Evolutionary conservation across 768 basidiomycete genomes (phyloP), one percentile per base, ranked within the genome.

Genomic region (Psilocybe sp.): DNA sequence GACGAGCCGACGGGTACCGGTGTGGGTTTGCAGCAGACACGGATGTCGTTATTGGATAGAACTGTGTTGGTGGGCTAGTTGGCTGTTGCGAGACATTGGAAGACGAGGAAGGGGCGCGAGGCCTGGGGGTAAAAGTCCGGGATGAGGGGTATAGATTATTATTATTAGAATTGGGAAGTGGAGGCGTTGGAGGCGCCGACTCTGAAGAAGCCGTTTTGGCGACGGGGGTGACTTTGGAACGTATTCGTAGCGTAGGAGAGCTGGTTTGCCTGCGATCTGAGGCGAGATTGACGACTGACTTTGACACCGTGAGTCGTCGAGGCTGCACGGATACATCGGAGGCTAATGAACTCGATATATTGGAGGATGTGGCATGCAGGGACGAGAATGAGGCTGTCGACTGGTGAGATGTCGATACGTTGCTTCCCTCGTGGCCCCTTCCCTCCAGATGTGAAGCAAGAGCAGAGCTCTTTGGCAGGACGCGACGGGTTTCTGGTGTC

Each of bases 41-140:
- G 6, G 73, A 69, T 11, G 80, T 78, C 10, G 81, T 84, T 38
- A 83, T 84, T 6, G 82, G 80, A 56, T 84, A 80, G 45, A 79
- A 73, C 50, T 61, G 61, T 19, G 56, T 59, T 12, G 66, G 60
- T 11, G 64, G 53, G 12, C 58, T 50, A 0, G 68, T 57, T 14
- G 49, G 43, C 39, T 64, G 61, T 23, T 69, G 52, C 33, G 76
- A 72, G 6, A 73, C 73, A 48, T 74, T 67, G 19, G 78, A 79
- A 2, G 72, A 63, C 0, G 18, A 41, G 33, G 34, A 7, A 18
- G n/a, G 36, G 44, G 18, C 19, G 28, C 28, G 55, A 51, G 34
- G 52, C 48, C 2, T 51, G 51, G n/a, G 63, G 54, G 53, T 66
- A 67, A 39, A 64, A 47, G 23, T 63, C 58, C 7, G 67, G 65